Percentiles rank a stretch among this genome's conserved stretches.
Evolutionary conservation across 2,329 filamentous ascomycete species (phyloP).

Genomic region (Aureobasidium sp.): DNA sequence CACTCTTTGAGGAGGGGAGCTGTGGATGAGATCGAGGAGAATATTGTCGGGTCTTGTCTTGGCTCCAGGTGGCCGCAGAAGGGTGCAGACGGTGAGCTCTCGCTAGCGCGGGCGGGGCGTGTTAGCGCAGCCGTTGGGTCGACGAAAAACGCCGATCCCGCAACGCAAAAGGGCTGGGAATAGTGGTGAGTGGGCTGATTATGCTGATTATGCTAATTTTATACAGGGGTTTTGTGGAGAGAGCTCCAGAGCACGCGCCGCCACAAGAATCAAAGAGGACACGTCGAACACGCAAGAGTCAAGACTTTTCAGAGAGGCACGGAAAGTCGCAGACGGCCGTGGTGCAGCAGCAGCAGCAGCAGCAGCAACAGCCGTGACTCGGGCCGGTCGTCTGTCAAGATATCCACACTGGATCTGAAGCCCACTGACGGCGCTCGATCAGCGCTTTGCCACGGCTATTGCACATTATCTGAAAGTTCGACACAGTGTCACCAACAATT

Average conservation of each 20-base stretch:
- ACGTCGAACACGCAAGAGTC: background rate
- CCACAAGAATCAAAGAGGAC: background rate
- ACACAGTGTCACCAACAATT: constrained; percentile 3
- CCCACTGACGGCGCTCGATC: background rate
- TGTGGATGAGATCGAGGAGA: constrained; percentile 11
- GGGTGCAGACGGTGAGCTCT: constrained; percentile 11
- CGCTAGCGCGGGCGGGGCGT: constrained; percentile 8
- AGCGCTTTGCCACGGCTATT: constrained; percentile 1
- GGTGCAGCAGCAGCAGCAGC: background rate
- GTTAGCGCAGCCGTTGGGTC: constrained; percentile 10
- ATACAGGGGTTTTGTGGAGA: constrained; percentile 11
- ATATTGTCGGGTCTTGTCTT: constrained; percentile 13
- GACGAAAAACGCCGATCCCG: constrained; percentile 9
- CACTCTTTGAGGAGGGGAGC: constrained; percentile 6
- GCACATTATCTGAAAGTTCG: background rate
- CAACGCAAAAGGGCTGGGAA: constrained; percentile 11
- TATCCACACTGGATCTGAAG: background rate
- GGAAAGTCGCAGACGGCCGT: background rate
- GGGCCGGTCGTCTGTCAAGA: background rate
- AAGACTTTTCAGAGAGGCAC: background rate
- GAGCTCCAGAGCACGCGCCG: background rate
- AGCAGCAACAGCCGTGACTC: constrained; percentile 1
- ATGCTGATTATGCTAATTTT: constrained; percentile 11
- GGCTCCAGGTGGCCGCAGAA: constrained; percentile 5
- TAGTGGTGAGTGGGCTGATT: constrained; percentile 10